Evolutionary conservation across 345 rosid genomes (phyloP).

Genomic region (Gossypium turneri): DNA sequence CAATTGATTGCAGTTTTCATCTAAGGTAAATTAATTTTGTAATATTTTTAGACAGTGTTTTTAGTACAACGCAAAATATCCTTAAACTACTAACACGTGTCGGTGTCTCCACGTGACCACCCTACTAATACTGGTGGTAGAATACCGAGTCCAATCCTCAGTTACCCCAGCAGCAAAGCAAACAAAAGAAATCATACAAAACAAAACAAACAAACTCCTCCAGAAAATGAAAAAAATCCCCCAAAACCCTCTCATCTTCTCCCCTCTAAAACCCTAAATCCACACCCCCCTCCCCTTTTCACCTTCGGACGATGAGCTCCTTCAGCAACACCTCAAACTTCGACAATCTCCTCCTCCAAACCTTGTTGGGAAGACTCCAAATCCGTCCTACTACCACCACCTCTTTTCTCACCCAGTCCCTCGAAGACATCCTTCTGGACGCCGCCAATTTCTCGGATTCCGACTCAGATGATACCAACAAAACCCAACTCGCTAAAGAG

Average conservation of each 20-base stretch:
- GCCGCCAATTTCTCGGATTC: constrained; percentile 39
- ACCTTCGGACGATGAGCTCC: constrained; percentile 44
- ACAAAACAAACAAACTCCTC: background rate
- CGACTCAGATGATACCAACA: constrained; percentile 38
- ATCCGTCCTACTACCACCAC: constrained; percentile 44
- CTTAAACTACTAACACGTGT: no score
- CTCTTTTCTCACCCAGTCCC: constrained; percentile 61
- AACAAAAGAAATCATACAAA: background rate
- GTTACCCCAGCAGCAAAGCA: background rate
- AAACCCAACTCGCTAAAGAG: constrained; percentile 59
- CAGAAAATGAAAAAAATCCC: background rate
- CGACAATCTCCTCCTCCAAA: constrained; percentile 73
- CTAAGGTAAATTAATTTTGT: no score
- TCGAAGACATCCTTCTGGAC: constrained; percentile 73
- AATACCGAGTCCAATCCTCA: background rate
- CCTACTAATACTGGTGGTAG: background rate
- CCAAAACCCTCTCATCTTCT: background rate
- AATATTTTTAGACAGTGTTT: no score
- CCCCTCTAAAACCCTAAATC: constrained; percentile 18
- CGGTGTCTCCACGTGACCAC: background rate
- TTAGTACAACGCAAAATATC: no score
- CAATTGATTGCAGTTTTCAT: no score
- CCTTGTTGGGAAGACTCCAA: constrained; percentile 83
- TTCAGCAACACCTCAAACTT: constrained; percentile 49
- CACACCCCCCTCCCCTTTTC: no score